Evolutionary conservation across 169 alveolate species (phyloP).

Genomic region (Toxoplasma gondii): DNA sequence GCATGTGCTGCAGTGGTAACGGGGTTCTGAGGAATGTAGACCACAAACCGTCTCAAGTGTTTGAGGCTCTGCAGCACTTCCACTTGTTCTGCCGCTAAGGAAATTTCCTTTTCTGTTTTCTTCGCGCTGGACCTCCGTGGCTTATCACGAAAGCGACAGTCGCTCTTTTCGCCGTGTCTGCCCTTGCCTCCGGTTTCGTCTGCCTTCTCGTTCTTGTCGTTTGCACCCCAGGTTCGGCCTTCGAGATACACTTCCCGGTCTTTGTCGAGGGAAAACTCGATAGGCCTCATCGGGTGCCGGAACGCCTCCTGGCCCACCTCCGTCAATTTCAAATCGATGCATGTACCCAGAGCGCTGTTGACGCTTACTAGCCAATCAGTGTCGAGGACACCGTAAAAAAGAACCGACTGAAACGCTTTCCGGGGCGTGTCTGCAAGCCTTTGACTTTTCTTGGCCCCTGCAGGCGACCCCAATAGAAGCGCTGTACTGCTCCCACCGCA

Average conservation of each 20-base stretch:
- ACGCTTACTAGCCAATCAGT: constrained; percentile 38
- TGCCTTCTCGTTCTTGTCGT: not conserved
- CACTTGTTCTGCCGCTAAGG: not conserved
- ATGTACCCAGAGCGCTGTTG: constrained; percentile 19
- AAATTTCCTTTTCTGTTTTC: not conserved
- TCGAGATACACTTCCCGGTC: not conserved
- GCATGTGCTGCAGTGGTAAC: constrained; percentile 33
- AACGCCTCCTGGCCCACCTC: not conserved
- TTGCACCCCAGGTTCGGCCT: not conserved
- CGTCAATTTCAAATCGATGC: not conserved
- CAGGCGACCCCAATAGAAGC: not conserved
- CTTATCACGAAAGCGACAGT: not conserved
- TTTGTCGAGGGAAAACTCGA: not conserved
- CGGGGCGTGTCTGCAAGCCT: not conserved
- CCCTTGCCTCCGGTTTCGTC: not conserved
- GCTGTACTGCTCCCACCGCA: not conserved
- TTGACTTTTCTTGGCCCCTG: not conserved
- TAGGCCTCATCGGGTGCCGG: constrained; percentile 43
- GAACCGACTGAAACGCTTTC: not conserved
- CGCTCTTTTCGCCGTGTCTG: not conserved
- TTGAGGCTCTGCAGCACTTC: constrained; percentile 6
- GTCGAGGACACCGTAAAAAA: constrained; percentile 7
- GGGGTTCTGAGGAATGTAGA: constrained; percentile 24
- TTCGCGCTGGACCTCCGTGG: not conserved
- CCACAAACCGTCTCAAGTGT: not conserved